phyloP scores from a whole-genome alignment of 2,329 filamentous ascomycete genomes.

The Talaromyces sp. region DNA sequence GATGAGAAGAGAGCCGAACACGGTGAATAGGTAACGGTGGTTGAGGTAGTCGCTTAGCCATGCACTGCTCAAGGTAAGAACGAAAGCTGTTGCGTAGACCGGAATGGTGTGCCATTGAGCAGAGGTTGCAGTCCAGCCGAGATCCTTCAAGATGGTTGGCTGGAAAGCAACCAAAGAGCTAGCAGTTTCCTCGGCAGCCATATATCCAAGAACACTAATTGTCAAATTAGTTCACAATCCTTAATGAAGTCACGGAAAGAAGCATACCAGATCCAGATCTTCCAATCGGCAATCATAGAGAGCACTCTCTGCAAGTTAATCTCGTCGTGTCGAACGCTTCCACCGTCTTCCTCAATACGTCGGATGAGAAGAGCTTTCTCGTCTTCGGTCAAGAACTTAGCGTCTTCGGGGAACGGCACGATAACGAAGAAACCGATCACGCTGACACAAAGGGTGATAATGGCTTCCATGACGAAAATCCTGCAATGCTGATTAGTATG shows the following conservation, averaged over 20 bases:
- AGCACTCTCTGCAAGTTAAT: conserved; percentile 21
- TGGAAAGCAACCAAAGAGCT: conserved; percentile 32
- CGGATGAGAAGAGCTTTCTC: conserved; percentile 22
- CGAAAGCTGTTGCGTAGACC: conserved; percentile 31
- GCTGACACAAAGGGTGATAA: conserved; percentile 27
- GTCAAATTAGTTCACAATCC: neutral
- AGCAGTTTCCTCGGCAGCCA: conserved; percentile 29
- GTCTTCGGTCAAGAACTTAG: conserved; percentile 20
- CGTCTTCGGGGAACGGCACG: conserved; percentile 24
- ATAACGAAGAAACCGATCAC: conserved; percentile 22
- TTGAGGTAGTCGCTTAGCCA: conserved; percentile 25
- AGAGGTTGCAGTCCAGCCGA: conserved; percentile 32
- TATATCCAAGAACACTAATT: conserved; percentile 27
- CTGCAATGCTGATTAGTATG: neutral
- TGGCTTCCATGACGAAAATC: conserved; percentile 33
- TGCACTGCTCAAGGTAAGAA: conserved; percentile 28
- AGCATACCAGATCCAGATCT: conserved; percentile 28
- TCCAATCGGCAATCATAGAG: conserved; percentile 25
- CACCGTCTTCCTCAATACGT: conserved; percentile 23
- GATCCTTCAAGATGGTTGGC: conserved; percentile 34
- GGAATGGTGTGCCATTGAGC: conserved; percentile 38
- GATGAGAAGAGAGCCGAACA: conserved; percentile 28
- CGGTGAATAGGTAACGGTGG: conserved; percentile 31
- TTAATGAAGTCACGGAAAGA: neutral
- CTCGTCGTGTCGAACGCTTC: conserved; percentile 19